These are phyloP conservation scores for Panicum virgatum DNA, from an alignment of 202 grass and related monocot species.

Conservation along the genomic window DNA sequence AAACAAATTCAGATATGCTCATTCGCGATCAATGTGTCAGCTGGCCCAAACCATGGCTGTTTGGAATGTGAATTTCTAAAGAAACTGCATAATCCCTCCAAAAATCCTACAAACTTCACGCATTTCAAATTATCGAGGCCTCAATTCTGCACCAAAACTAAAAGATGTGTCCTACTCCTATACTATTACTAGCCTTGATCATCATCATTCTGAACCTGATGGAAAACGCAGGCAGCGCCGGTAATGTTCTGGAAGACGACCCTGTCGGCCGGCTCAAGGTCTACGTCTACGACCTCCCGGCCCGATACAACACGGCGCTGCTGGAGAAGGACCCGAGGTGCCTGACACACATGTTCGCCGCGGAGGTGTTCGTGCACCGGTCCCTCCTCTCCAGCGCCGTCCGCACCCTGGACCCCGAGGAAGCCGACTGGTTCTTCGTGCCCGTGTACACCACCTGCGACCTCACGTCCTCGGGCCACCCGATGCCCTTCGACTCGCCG, in stretches of 20 bases:
- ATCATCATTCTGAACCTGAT: not conserved
- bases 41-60: not conserved
- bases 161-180: too few species aligned
- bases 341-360: slow-evolving; percentile 79
- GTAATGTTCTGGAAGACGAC: slow-evolving; percentile 69
- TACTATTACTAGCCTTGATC: too few species aligned
- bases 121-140: not conserved
- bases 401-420: slow-evolving; percentile 56
- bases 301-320: slow-evolving; percentile 61
- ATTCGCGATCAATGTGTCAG: too few species aligned
- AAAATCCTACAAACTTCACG: not conserved
- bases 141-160: too few species aligned
- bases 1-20: not conserved
- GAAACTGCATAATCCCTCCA: not conserved
- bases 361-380: slow-evolving; percentile 80
- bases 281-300: slow-evolving; percentile 64
- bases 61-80: not conserved
- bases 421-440: slow-evolving; percentile 81
- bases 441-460: slow-evolving; percentile 86
- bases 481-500: slow-evolving; percentile 64
- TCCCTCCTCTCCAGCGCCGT: slow-evolving; percentile 67
- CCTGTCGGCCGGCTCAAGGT: slow-evolving; percentile 72
- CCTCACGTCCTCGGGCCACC: slow-evolving; percentile 57
- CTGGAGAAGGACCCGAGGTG: slow-evolving; percentile 58
- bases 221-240: slow-evolving; percentile 49